Evolutionary conservation across 2,329 filamentous ascomycete genomes (phyloP).

Genomic region (Teratosphaeria viscida): DNA sequence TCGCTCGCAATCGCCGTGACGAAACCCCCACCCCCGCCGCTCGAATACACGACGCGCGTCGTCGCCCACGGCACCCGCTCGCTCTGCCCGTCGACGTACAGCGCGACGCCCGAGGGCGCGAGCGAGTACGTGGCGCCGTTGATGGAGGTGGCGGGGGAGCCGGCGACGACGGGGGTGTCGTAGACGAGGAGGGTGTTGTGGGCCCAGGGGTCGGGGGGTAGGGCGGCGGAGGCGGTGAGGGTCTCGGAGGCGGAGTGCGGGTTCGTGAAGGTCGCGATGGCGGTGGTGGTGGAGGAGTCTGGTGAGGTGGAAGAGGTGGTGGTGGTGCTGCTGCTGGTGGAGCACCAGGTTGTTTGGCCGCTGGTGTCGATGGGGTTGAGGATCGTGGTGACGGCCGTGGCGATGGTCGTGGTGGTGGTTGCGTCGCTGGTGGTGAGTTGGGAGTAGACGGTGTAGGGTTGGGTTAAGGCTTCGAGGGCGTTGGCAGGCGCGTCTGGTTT

Average conservation of each 20-base stretch:
- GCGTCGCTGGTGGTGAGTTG: neutral
- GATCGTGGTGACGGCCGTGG: neutral
- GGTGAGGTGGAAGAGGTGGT: neutral
- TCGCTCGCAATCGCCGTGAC: neutral
- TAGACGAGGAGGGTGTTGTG: neutral
- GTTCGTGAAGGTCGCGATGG: neutral
- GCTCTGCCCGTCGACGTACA: neutral
- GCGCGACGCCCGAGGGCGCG: neutral
- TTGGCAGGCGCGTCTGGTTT: neutral
- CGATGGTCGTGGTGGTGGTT: neutral
- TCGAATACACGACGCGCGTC: neutral
- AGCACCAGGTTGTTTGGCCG: neutral
- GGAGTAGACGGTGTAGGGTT: neutral
- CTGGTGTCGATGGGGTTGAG: neutral
- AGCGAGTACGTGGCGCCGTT: neutral
- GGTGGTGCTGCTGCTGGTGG: neutral
- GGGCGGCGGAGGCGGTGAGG: neutral
- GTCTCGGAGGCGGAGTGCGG: neutral
- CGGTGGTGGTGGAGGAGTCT: neutral
- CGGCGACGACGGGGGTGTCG: neutral
- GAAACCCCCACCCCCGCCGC: neutral
- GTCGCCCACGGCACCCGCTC: neutral
- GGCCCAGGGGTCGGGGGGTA: neutral
- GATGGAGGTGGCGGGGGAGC: neutral
- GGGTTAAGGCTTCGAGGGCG: neutral